Evolutionary conservation across 257 asterid genomes (phyloP), one percentile per base, ranked within the genome.

Genomic region (Pogostemon cablin): DNA sequence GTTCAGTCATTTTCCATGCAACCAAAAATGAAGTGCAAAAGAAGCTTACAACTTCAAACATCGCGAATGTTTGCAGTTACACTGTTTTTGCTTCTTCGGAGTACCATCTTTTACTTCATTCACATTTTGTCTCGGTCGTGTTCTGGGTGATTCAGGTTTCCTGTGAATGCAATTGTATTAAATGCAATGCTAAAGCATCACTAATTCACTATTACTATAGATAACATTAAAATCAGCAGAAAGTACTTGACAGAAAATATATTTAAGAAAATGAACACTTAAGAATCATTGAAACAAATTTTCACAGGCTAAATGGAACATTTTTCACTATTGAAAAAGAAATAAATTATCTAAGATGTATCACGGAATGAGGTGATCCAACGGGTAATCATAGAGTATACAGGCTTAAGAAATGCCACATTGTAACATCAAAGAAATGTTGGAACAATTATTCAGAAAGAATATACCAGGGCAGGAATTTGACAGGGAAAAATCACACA

Each of bases 31-130:
- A 81, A 66, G 75, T 69, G 17, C 56, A 37, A 54, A 46, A 79
- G 70, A 12, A 78, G 69, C 98, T 90, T 86, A 93, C 98, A 93
- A 76, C 81, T 93, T 93, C 80, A 93, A 82, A 82, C 98, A 93
- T 62, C 93, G 86, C 1, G 98, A 93, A 79, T 93, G 93, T 75
- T 91, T 91, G 86, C 98, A 93, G 75, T 93, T 93, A 65, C 98
- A 93, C 83, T 87, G 98, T 77, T 93, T 93, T 79, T 80, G 93
- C 84, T 91, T 93, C 90, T 93, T 91, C 20, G 98, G 97, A 40
- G 98, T 93, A 65, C 87, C 95, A 68, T 93, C 98, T 80, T 87
- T 91, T 40, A 69, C 86, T 76, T 93, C 98, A 82, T 68, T 69
- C 47, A 59, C 56, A 75, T 62, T 80, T 78, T 85, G 86, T 74